Evolutionary conservation across 345 rosid genomes (phyloP), one percentile per base, ranked within the genome.

Genomic region (Combretum micranthum): DNA sequence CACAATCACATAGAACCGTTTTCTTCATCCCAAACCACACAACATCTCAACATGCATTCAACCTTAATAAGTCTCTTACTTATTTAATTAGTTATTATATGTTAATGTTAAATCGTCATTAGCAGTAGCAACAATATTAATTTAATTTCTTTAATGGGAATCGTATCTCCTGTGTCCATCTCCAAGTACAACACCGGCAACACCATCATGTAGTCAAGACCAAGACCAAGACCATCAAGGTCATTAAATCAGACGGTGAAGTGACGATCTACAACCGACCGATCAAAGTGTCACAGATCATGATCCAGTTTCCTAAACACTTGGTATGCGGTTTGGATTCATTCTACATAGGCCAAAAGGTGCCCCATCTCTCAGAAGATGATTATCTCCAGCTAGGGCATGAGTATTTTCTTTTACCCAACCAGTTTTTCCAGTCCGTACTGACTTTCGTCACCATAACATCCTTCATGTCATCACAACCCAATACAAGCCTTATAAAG

Each of bases 271-370:
- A 84, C 18, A 66, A 82, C 55, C 68, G 67, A 1, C 88, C 91
- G 0, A 22, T 84, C 45, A 32, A 59, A 0, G 95, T 72, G 12
- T 75, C 87, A 0, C 76, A 87, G 53, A 70, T 87, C 16, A 64
- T 80, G 65, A 21, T 18, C 42, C 77, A 80, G 57, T 80, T 78
- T 42, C 87, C 88, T 0, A 84, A 82, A 55, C 95, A 87, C 70
- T 52, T 76, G 63, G 74, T 87, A 5, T 87, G 88, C 61, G 72
- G 82, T 21, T 84, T 87, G 0, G 87, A 84, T 59, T 70, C 72
- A 0, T 76, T 87, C 37, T 84, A 76, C 77, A 87, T 87, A 25
- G 95, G 95, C 9, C 91, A 80, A 51, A 84, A 78, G 56, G 82
- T 82, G 10, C 91, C 83, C 2, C 61, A 81, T 42, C 74, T 87